phyloP scores from a whole-genome alignment of 495 filamentous ascomycete genomes.

The Trichoderma parareesei region DNA sequence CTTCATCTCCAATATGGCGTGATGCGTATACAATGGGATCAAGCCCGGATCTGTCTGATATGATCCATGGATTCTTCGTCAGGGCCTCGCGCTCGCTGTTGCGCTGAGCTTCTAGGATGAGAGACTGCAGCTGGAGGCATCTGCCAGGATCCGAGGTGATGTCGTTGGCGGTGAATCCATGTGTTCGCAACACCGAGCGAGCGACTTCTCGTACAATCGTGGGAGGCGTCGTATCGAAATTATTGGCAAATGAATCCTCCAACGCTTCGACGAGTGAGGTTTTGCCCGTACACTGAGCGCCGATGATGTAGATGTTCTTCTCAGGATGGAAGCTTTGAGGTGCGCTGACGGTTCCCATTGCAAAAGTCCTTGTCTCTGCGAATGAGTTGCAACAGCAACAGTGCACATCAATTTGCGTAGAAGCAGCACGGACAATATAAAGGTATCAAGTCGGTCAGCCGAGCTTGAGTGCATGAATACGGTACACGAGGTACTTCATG shows the following conservation, averaged over 20 bases:
- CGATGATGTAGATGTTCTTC: constrained; percentile 41
- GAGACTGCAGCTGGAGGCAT: constrained; percentile 31
- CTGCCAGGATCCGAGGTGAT: constrained; percentile 27
- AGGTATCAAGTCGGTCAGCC: no score
- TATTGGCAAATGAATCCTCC: constrained; percentile 21
- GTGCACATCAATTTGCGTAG: no score
- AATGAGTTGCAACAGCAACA: no score
- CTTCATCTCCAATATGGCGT: constrained; percentile 29
- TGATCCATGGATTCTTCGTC: constrained; percentile 27
- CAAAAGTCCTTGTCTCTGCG: no score
- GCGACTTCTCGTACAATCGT: constrained; percentile 38
- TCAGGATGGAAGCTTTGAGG: constrained; percentile 6
- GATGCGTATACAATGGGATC: constrained; percentile 41
- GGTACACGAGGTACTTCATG: background rate
- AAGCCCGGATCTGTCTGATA: constrained; percentile 44
- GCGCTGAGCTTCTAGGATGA: constrained; percentile 39
- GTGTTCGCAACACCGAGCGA: constrained; percentile 30
- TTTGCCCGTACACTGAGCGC: constrained; percentile 44
- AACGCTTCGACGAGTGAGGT: constrained; percentile 40
- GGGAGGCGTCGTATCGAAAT: constrained; percentile 15
- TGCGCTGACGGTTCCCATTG: constrained; percentile 3
- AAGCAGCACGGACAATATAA: no score
- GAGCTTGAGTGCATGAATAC: background rate
- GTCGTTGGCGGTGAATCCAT: constrained; percentile 32
- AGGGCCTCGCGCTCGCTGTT: constrained; percentile 26